phyloP scores from a whole-genome alignment of 805 yeast genomes.

The Saccharomyces jurei region DNA sequence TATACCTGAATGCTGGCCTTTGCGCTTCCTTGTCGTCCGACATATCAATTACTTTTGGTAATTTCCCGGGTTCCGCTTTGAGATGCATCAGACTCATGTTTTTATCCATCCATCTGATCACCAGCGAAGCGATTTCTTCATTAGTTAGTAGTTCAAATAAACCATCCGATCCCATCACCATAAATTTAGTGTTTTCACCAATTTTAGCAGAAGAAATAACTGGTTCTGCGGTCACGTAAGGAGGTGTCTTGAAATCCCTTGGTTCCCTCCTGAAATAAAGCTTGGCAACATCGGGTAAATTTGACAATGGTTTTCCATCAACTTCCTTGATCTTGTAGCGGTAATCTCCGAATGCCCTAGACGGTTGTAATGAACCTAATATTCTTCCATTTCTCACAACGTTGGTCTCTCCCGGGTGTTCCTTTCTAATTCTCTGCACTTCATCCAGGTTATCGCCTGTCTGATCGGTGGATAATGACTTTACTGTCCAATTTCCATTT shows the following conservation, averaged over 20 bases:
- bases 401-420: constrained; percentile 87
- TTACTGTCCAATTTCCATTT: constrained; percentile 75
- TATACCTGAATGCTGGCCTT: constrained; percentile 69
- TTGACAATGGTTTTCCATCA: constrained; percentile 35
- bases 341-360: constrained; percentile 96
- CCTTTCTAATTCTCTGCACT: constrained; percentile 69
- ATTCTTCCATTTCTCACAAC: constrained; percentile 83
- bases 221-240: constrained; percentile 96
- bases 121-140: constrained; percentile 87
- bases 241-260: constrained; percentile 73
- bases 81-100: constrained; percentile 27
- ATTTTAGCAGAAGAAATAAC: constrained; percentile 77
- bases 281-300: constrained; percentile 69
- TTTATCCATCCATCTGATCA: constrained; percentile 85
- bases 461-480: constrained; percentile 81
- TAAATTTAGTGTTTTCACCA: constrained; percentile 63
- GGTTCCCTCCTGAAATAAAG: constrained; percentile 79
- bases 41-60: constrained; percentile 58
- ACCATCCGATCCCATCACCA: constrained; percentile 93
- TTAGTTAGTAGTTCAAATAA: constrained; percentile 84
- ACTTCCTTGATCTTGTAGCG: constrained; percentile 72
- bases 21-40: constrained; percentile 47
- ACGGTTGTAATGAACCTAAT: constrained; percentile 87
- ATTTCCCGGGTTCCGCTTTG: constrained; percentile 27
- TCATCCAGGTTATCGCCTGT: constrained; percentile 89